Evolutionary conservation across 495 filamentous ascomycete genomes (phyloP).

Genomic region (Annulohypoxylon stygium): DNA sequence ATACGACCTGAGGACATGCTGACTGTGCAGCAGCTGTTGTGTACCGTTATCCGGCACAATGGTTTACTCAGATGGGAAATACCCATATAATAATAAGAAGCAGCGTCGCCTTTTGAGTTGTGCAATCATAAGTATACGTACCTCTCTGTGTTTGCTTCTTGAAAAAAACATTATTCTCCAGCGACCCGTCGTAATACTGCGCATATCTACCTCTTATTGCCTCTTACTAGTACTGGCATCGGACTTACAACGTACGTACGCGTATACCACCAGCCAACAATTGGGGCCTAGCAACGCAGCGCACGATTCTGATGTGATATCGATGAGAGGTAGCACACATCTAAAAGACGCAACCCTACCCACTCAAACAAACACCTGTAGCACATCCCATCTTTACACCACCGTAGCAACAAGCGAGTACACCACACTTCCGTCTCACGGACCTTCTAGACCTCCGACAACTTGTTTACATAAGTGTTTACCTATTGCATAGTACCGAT

Average conservation of each 20-base stretch:
- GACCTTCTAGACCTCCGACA: not conserved
- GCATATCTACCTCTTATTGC: not conserved
- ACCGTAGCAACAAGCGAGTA: slow-evolving; percentile 12
- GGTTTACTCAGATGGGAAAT: slow-evolving; percentile 1
- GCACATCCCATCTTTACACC: slow-evolving; percentile 2
- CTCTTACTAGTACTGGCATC: not conserved
- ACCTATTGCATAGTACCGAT: not conserved
- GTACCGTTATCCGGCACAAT: not conserved
- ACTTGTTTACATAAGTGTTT: not conserved
- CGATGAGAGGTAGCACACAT: slow-evolving; percentile 10
- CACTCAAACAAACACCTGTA: slow-evolving; percentile 6
- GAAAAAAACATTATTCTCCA: not conserved
- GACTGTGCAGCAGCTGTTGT: slow-evolving; percentile 8
- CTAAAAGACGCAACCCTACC: slow-evolving; percentile 9
- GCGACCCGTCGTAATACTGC: not conserved
- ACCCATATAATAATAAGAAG: no score
- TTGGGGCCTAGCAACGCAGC: slow-evolving; percentile 13
- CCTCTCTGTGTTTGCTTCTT: not conserved
- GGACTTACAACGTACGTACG: not conserved
- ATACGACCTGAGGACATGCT: not conserved
- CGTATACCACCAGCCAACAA: not conserved
- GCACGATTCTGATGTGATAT: slow-evolving; percentile 6
- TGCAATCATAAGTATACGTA: not conserved
- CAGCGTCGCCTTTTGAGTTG: not conserved
- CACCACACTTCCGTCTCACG: not conserved